Base-by-base conservation (phyloP, 768 basidiomycete genomes). In the Tulasnella sp. region DNA sequence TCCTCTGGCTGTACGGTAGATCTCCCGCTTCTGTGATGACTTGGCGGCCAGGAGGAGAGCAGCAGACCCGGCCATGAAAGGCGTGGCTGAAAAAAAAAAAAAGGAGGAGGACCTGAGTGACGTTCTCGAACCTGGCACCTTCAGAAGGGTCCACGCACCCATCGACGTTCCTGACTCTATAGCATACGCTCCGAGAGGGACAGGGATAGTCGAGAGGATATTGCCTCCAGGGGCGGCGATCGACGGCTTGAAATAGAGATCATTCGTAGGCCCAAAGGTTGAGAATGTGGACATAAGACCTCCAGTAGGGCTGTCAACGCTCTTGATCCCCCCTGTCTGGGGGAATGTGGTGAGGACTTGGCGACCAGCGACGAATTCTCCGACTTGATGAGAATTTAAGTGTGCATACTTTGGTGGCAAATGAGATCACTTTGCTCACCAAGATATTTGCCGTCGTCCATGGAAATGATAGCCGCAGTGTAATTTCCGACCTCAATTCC, bases 381-480 rank as follows among this genome's bases (percentile, higher is more conserved):
- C 30, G 4, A 59, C 58, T n/a, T n/a, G n/a, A n/a, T n/a, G n/a
- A n/a, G n/a, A n/a, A n/a, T n/a, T n/a, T n/a, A n/a, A n/a, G n/a
- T n/a, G n/a, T n/a, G n/a, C n/a, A n/a, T n/a, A n/a, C n/a, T n/a
- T n/a, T n/a, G n/a, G n/a, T n/a, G n/a, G n/a, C n/a, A n/a, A n/a
- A n/a, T n/a, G n/a, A n/a, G n/a, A n/a, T n/a, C n/a, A n/a, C n/a
- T n/a, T n/a, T n/a, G n/a, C n/a, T n/a, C n/a, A n/a, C n/a, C n/a
- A 17, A 59, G 58, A 48, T 45, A 49, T 21, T 27, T 73, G 30
- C 81, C 81, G 66, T 81, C 80, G 1, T 70, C 74, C 12, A 77
- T 74, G 61, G 77, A 78, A 50, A 83, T 82, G 19, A 81, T 67
- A 0, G 76, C 69, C 9, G 76, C 42, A 7, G 60, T 49, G 34